Base-by-base conservation (phyloP, 129 eudicot species). In the Arctium minus region DNA sequence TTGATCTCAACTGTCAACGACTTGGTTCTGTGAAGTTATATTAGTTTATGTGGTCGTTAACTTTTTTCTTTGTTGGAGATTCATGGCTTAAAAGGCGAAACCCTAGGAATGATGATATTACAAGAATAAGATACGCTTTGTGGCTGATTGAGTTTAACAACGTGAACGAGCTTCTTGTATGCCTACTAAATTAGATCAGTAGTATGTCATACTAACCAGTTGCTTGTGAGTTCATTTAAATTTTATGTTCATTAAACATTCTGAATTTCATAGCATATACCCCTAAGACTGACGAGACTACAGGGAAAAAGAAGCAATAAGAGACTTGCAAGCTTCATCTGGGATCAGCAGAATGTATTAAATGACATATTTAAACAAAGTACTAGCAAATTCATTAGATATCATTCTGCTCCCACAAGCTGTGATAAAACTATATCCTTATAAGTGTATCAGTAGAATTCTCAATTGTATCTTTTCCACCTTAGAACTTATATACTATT, bases 21-120 rank as follows among this genome's bases (percentile, higher is more conserved):
- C 39, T 35, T 35, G 74, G 44, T 33, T 73, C 77, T 73, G 77
- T 73, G 8, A 32, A 72, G 76, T 72, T 6, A 17, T 74, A 74
- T 11, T 62, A 76, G 60, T 32, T 70, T 44, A 17, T 68, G 75
- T 68, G 75, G 38, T 12, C 5, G 84, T 46, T 79, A 31, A 70
- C 50, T 9, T 64, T 64, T 64, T 18, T 64, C 11, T 64, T 33
- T 32, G 53, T 72, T n/a, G 31, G 76, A 18, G 77, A 73, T 73
- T 73, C 77, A 73, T n/a, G 22, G 56, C 0, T 8, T 73, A n/a
- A 73, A 53, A 37, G 56, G 36, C 3, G 17, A 39, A 83, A 77
- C 81, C 86, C 81, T 82, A 70, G 56, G 30, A 70, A 50, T 37
- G 33, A 48, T 37, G 72, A 50, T 8, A 8, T 22, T 18, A 42